Conservation (phyloP, 352 stramenopile species). For the Phytophthora podocarpi region DNA sequence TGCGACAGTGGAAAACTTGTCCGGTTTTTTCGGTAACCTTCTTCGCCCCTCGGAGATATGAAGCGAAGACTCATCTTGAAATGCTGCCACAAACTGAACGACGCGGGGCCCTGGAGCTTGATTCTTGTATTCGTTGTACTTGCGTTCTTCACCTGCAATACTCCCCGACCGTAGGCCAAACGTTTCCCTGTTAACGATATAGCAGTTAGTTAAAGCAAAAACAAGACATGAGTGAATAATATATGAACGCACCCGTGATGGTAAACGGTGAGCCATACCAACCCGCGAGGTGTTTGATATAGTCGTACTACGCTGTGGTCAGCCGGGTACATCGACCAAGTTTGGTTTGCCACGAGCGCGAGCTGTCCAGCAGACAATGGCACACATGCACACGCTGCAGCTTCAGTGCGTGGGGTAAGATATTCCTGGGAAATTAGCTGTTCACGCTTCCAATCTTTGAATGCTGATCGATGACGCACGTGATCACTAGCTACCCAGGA, state of each 20-base stretch:
- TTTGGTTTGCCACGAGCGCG: constrained; percentile 46
- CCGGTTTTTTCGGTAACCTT: constrained; percentile 45
- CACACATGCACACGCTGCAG: constrained; percentile 49
- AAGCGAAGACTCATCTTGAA: constrained; percentile 57
- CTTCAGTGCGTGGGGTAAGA: constrained; percentile 62
- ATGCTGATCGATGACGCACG: constrained; percentile 70
- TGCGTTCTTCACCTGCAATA: not conserved
- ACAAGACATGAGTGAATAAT: not conserved
- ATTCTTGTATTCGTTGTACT: not conserved
- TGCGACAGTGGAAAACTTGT: constrained; percentile 51
- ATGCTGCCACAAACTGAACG: constrained; percentile 61
- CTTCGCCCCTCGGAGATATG: constrained; percentile 42
- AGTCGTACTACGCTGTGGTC: constrained; percentile 72
- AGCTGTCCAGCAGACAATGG: constrained; percentile 60
- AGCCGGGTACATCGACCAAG: constrained; percentile 59
- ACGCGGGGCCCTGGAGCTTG: not conserved
- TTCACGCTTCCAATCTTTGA: constrained; percentile 71
- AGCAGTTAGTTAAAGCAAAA: not conserved
- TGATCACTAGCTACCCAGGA: constrained; percentile 59
- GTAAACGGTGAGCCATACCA: constrained; percentile 72
- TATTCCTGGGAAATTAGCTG: constrained; percentile 46
- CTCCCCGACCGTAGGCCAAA: constrained; percentile 58
- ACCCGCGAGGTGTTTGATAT: constrained; percentile 43
- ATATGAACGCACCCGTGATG: constrained; percentile 45
- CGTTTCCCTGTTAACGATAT: constrained; percentile 40